phyloP scores from a whole-genome alignment of 2,329 filamentous ascomycete species.

The Fusarium foetens region DNA sequence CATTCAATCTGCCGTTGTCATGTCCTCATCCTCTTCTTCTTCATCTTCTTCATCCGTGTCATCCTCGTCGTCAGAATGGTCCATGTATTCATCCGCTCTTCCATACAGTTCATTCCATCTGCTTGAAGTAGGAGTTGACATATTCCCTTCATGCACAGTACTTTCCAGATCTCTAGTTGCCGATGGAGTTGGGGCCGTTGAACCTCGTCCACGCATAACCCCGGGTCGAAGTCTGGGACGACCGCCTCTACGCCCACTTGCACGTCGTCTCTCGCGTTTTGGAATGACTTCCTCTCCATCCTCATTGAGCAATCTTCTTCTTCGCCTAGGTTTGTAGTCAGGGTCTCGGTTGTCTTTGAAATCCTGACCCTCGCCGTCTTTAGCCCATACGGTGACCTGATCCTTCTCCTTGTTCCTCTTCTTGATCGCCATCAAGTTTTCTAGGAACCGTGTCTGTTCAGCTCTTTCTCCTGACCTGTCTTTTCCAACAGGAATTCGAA shows the following conservation, averaged over 20 bases:
- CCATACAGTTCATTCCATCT: conserved; percentile 50
- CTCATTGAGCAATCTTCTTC: conserved; percentile 42
- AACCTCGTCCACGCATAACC: conserved; percentile 25
- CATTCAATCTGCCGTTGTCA: conserved; percentile 39
- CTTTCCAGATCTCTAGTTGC: conserved; percentile 24
- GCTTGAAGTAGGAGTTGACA: conserved; percentile 51
- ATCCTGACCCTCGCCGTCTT: conserved; percentile 54
- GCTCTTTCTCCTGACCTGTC: conserved; percentile 60
- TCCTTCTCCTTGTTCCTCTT: conserved; percentile 71
- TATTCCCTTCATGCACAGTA: conserved; percentile 15
- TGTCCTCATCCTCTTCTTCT: conserved; percentile 45
- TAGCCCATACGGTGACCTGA: conserved; percentile 69
- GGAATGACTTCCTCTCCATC: conserved; percentile 42
- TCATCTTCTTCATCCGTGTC: conserved; percentile 45
- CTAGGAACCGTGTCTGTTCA: conserved; percentile 67
- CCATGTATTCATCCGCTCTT: conserved; percentile 40
- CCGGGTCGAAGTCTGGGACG: conserved; percentile 37
- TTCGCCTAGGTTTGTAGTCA: conserved; percentile 51
- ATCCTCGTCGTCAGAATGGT: conserved; percentile 43
- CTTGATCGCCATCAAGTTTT: conserved; percentile 73
- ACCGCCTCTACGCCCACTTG: conserved; percentile 33
- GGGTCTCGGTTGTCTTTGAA: conserved; percentile 56
- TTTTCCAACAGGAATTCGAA: conserved; percentile 58
- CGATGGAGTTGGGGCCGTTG: conserved; percentile 5
- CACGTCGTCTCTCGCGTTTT: conserved; percentile 30